Base-by-base conservation (phyloP, 179 eudicot genomes). In the Vitellaria paradoxa region DNA sequence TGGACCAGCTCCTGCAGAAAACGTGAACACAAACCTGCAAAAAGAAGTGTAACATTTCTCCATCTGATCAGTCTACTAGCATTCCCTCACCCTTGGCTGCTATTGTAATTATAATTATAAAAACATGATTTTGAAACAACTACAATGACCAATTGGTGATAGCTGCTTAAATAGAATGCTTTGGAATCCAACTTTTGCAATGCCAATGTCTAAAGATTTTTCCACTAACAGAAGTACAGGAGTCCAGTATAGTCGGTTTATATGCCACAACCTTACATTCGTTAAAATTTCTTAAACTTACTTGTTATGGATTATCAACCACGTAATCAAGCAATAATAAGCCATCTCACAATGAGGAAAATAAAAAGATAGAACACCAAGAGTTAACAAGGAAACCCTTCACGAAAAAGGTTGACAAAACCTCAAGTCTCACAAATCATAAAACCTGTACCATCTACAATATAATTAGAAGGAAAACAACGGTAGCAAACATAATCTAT, bases 1-100 rank as follows among this genome's bases (percentile, higher is more conserved):
- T 64, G 97, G 97, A 77, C 97, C 97, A 59, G 97, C 97, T 74
- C 97, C 97, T 37, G 81, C 73, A 45, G 97, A 93, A 82, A 92
- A 92, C 78, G 91, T 84, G 15, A 92, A 80, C 77, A 92, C 97
- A 88, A 86, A 92, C 81, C 97, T 92, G 87, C 88, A 83, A 45
- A 81, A 76, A 50, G 55, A 72, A 72, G 45, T 71, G 59, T 50
- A 17, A 26, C 21, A 66, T 30, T 30, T 17, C 21, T 65, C 70
- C 26, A 52, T 75, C 45, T 30, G 20, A 69, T 17, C 26, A 18
- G 50, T 67, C 24, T 18, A 30, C 46, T 14, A n/a, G 68, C 42
- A 37, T 56, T 56, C 60, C n/a, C 15, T 56, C 20, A 70, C 7
- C 21, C 76, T 72, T 18, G 21, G 26, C 67, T 11, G n/a, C 37